Evolutionary conservation across 805 yeast genomes (phyloP), one percentile per base, ranked within the genome.

Genomic region (Danielia oregonensis): DNA sequence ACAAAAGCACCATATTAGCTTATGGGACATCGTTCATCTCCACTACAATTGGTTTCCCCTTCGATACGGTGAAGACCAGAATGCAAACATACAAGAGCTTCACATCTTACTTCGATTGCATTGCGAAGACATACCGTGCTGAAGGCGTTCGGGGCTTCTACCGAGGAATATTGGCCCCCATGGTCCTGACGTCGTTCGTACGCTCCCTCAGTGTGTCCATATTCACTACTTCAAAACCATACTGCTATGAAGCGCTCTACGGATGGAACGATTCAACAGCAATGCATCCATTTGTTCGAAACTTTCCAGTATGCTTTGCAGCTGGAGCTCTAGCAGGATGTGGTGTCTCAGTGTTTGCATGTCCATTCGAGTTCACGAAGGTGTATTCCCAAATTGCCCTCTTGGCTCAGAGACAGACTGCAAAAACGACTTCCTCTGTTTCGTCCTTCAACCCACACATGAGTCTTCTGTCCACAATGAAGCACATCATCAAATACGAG

Each of bases 341-440:
- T 5, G 58, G 69, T 2, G 78, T 83, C 10, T 71, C 86, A 3
- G 23, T 71, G 5, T 76, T 79, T 55, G 84, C 88, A 3, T 82
- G 91, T 46, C 96, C 96, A 2, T 86, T 86, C 54, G 96, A 86
- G 56, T 76, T 85, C 59, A 79, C 91, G 30, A 87, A 86, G 56
- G 68, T 86, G 6, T 85, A 82, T 42, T 82, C 91, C 24, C 95
- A 86, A 55, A 74, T 86, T 24, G 79, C 70, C n/a, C 46, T 66
- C 15, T 50, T 77, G 27, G 75, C 74, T 22, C 58, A 57, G 45
- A 42, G 22, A 23, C 24, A 6, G 4, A 25, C 24, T 17, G 32
- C 27, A 24, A 26, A 53, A 41, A 24, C 40, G 30, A 37, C 40
- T 30, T 63, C 52, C 44, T 19, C 33, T 14, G 17, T 27, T n/a